Evolutionary conservation across 2,329 filamentous ascomycete genomes (phyloP).

Genomic region (Diaporthe sp.): DNA sequence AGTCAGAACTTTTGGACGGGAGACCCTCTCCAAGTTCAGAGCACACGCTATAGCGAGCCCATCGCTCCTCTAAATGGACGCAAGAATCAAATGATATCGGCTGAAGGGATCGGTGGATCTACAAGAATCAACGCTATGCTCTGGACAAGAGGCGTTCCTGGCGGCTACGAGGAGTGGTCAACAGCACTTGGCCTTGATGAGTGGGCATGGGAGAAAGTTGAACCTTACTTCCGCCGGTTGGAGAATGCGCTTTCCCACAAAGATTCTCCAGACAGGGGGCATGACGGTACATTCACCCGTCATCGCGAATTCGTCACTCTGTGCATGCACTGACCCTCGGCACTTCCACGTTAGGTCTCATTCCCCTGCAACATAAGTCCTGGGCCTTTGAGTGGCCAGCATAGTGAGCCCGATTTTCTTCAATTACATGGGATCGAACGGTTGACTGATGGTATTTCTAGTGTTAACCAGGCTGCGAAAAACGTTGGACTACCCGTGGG

Average conservation of each 20-base stretch:
- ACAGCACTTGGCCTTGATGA: conserved; percentile 38
- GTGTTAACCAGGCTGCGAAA: conserved; percentile 39
- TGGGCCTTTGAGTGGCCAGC: not conserved
- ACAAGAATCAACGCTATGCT: conserved; percentile 47
- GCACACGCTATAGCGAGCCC: conserved; percentile 39
- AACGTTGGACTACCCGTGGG: conserved; percentile 1
- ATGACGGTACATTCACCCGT: conserved; percentile 36
- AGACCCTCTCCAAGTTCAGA: conserved; percentile 39
- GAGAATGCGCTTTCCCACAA: conserved; percentile 39
- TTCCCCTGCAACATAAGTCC: not conserved
- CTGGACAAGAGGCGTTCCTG: conserved; percentile 43
- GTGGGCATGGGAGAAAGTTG: conserved; percentile 48
- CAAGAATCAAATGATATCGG: conserved; percentile 36
- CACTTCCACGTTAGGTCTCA: not conserved
- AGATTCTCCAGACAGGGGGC: conserved; percentile 38
- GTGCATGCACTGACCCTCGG: not conserved
- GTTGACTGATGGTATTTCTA: not conserved
- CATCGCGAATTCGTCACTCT: not conserved
- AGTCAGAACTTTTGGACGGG: conserved; percentile 41
- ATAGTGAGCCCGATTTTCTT: not conserved
- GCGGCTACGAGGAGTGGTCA: conserved; percentile 45
- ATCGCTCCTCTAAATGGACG: conserved; percentile 28
- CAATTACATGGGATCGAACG: not conserved
- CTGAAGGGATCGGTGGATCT: conserved; percentile 46
- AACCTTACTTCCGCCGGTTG: conserved; percentile 45